phyloP scores from a whole-genome alignment of 1,284 basidiomycete genomes.

The Somion occarium region DNA sequence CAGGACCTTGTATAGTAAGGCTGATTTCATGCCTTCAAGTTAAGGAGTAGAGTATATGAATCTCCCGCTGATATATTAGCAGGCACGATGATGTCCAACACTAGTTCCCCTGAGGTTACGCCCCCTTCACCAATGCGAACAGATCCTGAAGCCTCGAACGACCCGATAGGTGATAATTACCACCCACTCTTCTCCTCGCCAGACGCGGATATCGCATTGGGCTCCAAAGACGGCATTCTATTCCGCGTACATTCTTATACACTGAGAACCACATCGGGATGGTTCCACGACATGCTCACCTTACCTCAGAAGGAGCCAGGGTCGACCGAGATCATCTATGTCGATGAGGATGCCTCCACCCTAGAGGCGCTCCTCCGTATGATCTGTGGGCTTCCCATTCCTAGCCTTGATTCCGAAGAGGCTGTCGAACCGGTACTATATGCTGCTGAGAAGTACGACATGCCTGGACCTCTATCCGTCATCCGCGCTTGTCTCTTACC shows the following conservation, averaged over 20 bases:
- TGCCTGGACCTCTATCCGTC: conserved; percentile 55
- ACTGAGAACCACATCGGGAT: conserved; percentile 58
- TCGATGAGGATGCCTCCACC: conserved; percentile 50
- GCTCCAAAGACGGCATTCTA: conserved; percentile 37
- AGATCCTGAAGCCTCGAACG: not conserved
- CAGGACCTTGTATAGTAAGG: too few relatives aligned
- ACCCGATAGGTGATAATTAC: too few relatives aligned
- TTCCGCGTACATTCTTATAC: conserved; percentile 57
- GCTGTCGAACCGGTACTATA: conserved; percentile 49
- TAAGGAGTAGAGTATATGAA: too few relatives aligned
- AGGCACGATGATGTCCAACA: not conserved
- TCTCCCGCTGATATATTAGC: too few relatives aligned
- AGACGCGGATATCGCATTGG: conserved; percentile 47
- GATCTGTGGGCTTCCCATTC: conserved; percentile 50
- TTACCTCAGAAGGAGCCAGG: conserved; percentile 38
- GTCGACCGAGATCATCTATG: conserved; percentile 36
- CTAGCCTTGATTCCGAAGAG: conserved; percentile 45
- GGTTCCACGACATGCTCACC: conserved; percentile 57
- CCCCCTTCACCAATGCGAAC: not conserved
- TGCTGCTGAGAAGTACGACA: conserved; percentile 65
- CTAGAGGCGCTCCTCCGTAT: conserved; percentile 56
- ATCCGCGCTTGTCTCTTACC: conserved; percentile 49
- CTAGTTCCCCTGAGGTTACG: not conserved
- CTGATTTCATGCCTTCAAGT: too few relatives aligned
- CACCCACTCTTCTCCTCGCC: conserved; percentile 45